A percentile compares a stretch with the other conserved stretches of the same genome.
Conservation (phyloP, 108 stramenopile species). For the Cyclotella baltica region DNA sequence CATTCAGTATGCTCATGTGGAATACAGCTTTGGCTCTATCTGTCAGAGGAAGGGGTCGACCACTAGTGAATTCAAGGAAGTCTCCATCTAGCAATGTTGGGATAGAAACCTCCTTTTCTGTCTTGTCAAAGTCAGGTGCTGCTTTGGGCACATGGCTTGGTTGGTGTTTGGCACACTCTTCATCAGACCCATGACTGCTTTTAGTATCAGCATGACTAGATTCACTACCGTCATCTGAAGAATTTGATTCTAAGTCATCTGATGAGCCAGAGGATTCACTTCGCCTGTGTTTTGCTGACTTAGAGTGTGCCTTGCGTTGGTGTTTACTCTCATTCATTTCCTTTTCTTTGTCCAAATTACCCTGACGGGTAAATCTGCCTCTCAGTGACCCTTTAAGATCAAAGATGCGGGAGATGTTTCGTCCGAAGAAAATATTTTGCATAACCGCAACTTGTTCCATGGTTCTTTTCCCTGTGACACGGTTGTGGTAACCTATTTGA, state of each 20-base stretch:
- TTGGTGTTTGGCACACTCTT: constrained; percentile 21
- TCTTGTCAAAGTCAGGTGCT: constrained; percentile 24
- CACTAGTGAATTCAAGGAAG: constrained; percentile 93
- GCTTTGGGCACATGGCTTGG: background rate
- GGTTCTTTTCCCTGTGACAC: constrained; percentile 90
- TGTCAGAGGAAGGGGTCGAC: constrained; percentile 93
- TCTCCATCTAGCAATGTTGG: constrained; percentile 94
- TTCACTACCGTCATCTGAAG: constrained; percentile 50
- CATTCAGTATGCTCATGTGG: constrained; percentile 94
- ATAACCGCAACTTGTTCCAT: constrained; percentile 95
- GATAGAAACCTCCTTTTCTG: constrained; percentile 40
- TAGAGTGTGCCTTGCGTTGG: background rate
- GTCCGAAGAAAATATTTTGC: constrained; percentile 93
- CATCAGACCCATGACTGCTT: constrained; percentile 28
- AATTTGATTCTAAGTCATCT: constrained; percentile 32
- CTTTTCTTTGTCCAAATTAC: constrained; percentile 47
- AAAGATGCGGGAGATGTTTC: constrained; percentile 90
- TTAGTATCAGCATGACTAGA: constrained; percentile 24
- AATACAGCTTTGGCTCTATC: constrained; percentile 94
- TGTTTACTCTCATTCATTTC: constrained; percentile 18
- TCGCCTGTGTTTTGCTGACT: constrained; percentile 34
- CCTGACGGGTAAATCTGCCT: constrained; percentile 89
- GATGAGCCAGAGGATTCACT: constrained; percentile 51
- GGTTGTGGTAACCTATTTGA: constrained; percentile 95
- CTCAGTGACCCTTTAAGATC: constrained; percentile 96